Percentiles rank a stretch among this genome's conserved stretches.
Evolutionary conservation across 805 yeast species (phyloP).

Genomic region (Suhomyces vadensis): DNA sequence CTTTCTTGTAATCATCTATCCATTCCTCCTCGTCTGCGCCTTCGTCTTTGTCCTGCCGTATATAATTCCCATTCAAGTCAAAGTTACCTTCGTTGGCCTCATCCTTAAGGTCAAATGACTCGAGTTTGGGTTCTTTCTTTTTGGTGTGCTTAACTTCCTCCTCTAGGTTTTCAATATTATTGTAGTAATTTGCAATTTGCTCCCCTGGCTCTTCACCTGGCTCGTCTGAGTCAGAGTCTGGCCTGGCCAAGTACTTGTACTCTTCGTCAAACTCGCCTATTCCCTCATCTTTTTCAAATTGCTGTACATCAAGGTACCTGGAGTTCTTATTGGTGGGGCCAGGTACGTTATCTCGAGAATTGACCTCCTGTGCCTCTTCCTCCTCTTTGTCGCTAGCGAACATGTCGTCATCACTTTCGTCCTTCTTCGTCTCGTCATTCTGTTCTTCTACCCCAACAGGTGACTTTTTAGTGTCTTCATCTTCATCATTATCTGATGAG

Average conservation of each 20-base stretch:
- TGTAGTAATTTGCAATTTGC: slow-evolving; percentile 22
- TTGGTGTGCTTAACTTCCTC: slow-evolving; percentile 7
- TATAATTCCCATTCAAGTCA: slow-evolving; percentile 61
- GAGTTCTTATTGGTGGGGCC: slow-evolving; percentile 9
- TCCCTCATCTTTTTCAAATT: slow-evolving; percentile 30
- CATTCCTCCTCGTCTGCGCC: slow-evolving; percentile 35
- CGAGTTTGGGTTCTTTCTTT: slow-evolving; percentile 46
- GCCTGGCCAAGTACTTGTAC: slow-evolving; percentile 6
- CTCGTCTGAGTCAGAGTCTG: slow-evolving; percentile 11
- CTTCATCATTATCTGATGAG: slow-evolving; percentile 20
- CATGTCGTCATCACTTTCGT: slow-evolving; percentile 41
- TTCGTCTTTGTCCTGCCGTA: slow-evolving; percentile 38
- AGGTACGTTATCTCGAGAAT: slow-evolving; percentile 18
- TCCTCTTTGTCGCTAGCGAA: slow-evolving; percentile 32
- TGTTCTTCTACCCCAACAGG: slow-evolving; percentile 6
- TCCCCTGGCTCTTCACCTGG: slow-evolving; percentile 14
- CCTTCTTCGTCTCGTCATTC: slow-evolving; percentile 11
- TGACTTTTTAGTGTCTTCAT: neutral
- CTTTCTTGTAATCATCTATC: slow-evolving; percentile 33
- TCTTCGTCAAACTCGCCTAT: slow-evolving; percentile 27
- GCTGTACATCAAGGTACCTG: slow-evolving; percentile 32
- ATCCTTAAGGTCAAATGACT: slow-evolving; percentile 59
- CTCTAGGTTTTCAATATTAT: slow-evolving; percentile 25
- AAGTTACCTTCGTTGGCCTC: slow-evolving; percentile 62
- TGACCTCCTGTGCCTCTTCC: slow-evolving; percentile 17